Conservation (phyloP, 352 stramenopile species). For the Halophytophthora polymorphica region DNA sequence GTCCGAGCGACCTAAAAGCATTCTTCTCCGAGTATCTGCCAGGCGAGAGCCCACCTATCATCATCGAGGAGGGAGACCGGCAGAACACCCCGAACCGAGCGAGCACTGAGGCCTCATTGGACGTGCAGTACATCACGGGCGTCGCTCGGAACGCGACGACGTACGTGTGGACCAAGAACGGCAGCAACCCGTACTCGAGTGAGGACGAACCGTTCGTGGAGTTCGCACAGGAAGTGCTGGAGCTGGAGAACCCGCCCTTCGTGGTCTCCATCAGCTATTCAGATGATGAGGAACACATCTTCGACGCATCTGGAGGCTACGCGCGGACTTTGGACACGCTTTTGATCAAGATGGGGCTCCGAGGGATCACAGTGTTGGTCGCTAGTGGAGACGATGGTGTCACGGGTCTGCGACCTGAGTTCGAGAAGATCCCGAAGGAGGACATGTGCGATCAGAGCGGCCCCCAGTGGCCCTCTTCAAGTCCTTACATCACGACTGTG, state of each 20-base stretch:
- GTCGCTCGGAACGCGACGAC: constrained; percentile 76
- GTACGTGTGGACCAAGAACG: constrained; percentile 78
- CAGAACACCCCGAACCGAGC: constrained; percentile 34
- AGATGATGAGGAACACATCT: constrained; percentile 89
- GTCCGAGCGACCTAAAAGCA: constrained; percentile 41
- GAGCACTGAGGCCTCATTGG: constrained; percentile 80
- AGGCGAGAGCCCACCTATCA: constrained; percentile 33
- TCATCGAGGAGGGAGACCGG: constrained; percentile 58
- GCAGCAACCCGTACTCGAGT: constrained; percentile 81
- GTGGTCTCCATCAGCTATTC: constrained; percentile 91
- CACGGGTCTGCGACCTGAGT: constrained; percentile 63
- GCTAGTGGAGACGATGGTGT: constrained; percentile 88
- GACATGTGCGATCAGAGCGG: constrained; percentile 63
- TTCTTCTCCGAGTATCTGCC: constrained; percentile 62
- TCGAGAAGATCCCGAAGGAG: constrained; percentile 44
- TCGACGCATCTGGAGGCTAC: constrained; percentile 66
- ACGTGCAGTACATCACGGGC: constrained; percentile 90
- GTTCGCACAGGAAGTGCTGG: constrained; percentile 68
- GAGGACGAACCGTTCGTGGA: constrained; percentile 86
- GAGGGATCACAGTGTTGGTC: constrained; percentile 85
- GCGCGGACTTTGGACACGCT: constrained; percentile 80
- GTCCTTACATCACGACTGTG: constrained; percentile 90
- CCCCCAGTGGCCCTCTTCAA: constrained; percentile 75
- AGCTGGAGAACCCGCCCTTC: constrained; percentile 63
- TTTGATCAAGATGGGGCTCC: constrained; percentile 87